Percentiles rank a stretch among this genome's conserved stretches.
These are phyloP conservation scores for Microbotryomycetes sp. DNA, from an alignment of 1,284 basidiomycete genomes.

Conservation along the genomic window DNA sequence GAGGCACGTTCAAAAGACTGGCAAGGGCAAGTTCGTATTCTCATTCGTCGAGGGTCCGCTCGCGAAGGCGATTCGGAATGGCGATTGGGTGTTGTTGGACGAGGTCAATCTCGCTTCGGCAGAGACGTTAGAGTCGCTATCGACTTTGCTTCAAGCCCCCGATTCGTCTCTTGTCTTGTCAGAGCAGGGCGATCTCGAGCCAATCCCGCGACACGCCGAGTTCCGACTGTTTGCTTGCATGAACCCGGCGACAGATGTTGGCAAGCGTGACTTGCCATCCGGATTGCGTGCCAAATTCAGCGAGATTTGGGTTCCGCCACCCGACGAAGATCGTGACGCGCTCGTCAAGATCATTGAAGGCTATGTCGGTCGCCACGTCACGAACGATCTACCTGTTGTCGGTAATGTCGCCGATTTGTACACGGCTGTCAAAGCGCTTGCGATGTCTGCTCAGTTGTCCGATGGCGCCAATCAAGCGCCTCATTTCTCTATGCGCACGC, in stretches of 20 bases:
- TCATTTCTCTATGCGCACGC: slow-evolving; percentile 95
- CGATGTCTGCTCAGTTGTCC: slow-evolving; percentile 72
- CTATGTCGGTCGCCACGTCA: slow-evolving; percentile 76
- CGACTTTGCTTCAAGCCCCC: slow-evolving; percentile 75
- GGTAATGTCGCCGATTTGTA: slow-evolving; percentile 93
- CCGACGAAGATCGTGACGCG: slow-evolving; percentile 86
- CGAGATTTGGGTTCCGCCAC: slow-evolving; percentile 88
- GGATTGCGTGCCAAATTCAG: slow-evolving; percentile 88
- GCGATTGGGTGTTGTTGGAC: slow-evolving; percentile 93
- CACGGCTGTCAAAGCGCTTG: slow-evolving; percentile 68
- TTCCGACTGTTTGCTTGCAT: slow-evolving; percentile 98
- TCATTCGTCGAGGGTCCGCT: slow-evolving; percentile 93
- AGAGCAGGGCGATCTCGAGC: slow-evolving; percentile 86
- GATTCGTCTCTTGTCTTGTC: slow-evolving; percentile 85
- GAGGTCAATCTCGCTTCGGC: slow-evolving; percentile 93
- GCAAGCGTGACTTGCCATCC: slow-evolving; percentile 91
- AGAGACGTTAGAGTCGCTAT: slow-evolving; percentile 90
- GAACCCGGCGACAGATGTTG: slow-evolving; percentile 98
- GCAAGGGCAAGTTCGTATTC: slow-evolving; percentile 82
- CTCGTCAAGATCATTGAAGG: slow-evolving; percentile 79
- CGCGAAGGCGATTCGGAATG: slow-evolving; percentile 79
- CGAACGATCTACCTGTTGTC: slow-evolving; percentile 80
- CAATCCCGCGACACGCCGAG: slow-evolving; percentile 82
- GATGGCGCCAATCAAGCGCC: slow-evolving; percentile 94
- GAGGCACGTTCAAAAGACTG: slow-evolving; percentile 56